Percentiles rank a stretch among this genome's conserved stretches.
phyloP scores from a whole-genome alignment of 371 early-diverging fungal species.

The Apophysomyces trapeziformis region DNA sequence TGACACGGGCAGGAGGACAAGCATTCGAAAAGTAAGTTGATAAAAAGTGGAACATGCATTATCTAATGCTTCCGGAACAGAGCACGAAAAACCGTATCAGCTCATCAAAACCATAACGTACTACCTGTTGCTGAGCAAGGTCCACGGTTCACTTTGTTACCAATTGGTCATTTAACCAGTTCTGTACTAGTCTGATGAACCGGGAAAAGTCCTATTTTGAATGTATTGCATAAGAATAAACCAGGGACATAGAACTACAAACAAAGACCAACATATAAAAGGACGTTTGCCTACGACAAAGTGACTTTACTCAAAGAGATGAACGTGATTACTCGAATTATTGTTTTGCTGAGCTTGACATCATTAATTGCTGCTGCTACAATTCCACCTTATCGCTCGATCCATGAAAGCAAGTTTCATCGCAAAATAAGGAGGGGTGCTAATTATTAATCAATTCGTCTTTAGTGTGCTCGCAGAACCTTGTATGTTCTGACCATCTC shows the following conservation, averaged over 20 bases:
- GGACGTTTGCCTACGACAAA: not conserved
- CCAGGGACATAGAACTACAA: conserved; percentile 2
- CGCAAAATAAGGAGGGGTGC: not conserved
- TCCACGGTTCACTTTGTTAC: conserved; percentile 58
- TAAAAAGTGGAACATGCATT: not conserved
- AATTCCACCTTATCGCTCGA: conserved; percentile 9
- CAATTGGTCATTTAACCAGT: conserved; percentile 52
- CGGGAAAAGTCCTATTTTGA: conserved; percentile 8
- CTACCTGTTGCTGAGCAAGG: conserved; percentile 53
- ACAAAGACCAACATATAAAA: not conserved
- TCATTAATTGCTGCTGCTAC: conserved; percentile 9
- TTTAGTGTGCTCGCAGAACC: conserved; percentile 46
- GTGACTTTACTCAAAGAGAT: not conserved
- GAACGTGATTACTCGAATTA: not conserved
- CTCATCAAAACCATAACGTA: conserved; percentile 50
- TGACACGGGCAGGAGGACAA: conserved; percentile 46
- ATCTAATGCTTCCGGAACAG: conserved; percentile 2
- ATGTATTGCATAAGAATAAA: not conserved
- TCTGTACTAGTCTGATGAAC: conserved; percentile 15
- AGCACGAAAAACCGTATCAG: conserved; percentile 21
- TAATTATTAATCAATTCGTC: not conserved
- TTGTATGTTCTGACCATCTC: conserved; percentile 30
- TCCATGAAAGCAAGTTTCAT: conserved; percentile 22
- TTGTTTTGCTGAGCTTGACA: not conserved
- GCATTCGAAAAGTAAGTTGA: conserved; percentile 47